Base-by-base conservation (phyloP, 257 asterid species). In the Salvia rosmarinus region DNA sequence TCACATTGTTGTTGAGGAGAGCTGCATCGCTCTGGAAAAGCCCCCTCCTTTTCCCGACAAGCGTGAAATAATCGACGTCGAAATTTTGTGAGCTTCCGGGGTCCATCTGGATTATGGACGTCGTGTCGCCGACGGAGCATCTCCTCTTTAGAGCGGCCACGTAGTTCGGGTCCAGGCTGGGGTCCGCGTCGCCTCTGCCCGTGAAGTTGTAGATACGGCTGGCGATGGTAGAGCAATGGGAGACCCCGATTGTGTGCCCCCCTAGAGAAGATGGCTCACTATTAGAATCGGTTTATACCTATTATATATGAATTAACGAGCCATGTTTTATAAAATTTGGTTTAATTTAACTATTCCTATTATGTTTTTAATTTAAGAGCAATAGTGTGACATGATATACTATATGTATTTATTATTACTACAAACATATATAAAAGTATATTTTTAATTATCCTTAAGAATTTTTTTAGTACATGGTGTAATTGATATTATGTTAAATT, bases 201-300 rank as follows among this genome's bases (percentile, higher is more conserved):
- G 88, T 85, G 82, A 85, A 83, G 77, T 85, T 87, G 86, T 85
- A 80, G 4, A 87, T 21, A 0, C 93, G 81, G 69, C 0, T 72
- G 16, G 85, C 7, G 82, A 87, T 64, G 81, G 81, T 44, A 2
- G 70, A 4, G 82, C 93, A 83, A 34, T 81, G 90, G 9, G 90
- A 75, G 1, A 71, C n/a, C 8, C 93, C 93, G 2, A 87, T 83
- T 19, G 93, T 87, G 44, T 87, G 93, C 9, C 82, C 83, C 16
- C 90, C 90, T 28, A 9, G 3, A 17, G 9, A 49, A 49, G 8
- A 49, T 4, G 1, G 2, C 2, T 25, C 30, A 25, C 30, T 25
- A 3, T 25, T 3, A 25, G 30, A 25, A 25, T 25, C 30, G n/a
- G n/a, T n/a, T n/a, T 28, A 28, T 28, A 28, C 32, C 32, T 28